These are phyloP conservation scores for Candida anglica DNA, from an alignment of 805 yeast species.

Conservation along the genomic window DNA sequence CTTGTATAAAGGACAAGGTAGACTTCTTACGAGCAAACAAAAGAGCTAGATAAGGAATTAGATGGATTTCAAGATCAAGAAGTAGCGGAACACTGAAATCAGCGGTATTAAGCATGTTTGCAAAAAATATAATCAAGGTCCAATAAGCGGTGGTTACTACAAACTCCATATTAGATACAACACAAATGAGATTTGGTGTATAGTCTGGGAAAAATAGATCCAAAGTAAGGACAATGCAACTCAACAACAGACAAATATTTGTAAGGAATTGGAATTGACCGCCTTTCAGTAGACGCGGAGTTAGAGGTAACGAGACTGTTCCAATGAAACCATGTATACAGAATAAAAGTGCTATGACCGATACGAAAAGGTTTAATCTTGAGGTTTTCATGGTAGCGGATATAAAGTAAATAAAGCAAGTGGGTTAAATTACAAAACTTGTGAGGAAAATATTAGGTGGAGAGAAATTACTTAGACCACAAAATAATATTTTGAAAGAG, in stretches of 20 bases:
- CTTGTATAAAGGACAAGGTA: neutral
- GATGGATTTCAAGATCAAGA: conserved; percentile 20
- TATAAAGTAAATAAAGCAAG: no score
- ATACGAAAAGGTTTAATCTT: no score
- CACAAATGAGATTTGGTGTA: conserved; percentile 5
- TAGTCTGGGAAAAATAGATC: conserved; percentile 1
- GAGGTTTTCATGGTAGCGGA: no score
- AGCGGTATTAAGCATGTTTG: conserved; percentile 12
- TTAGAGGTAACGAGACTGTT: conserved; percentile 13
- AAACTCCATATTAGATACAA: conserved; percentile 17
- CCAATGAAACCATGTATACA: conserved; percentile 10
- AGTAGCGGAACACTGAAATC: conserved; percentile 12
- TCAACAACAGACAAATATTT: conserved; percentile 12
- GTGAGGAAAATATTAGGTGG: no score
- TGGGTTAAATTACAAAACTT: no score
- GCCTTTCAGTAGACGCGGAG: conserved; percentile 15
- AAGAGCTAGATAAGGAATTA: conserved; percentile 20
- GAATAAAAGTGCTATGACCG: conserved; percentile 1
- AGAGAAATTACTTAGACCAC: no score
- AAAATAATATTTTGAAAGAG: no score
- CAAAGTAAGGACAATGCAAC: conserved; percentile 3
- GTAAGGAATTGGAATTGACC: conserved; percentile 23
- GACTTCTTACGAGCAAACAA: conserved; percentile 5
- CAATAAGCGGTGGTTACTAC: conserved; percentile 20
- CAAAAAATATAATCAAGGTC: conserved; percentile 13